Percentiles rank a stretch among this genome's conserved stretches.
These are phyloP conservation scores for Cynanchum wilfordii DNA, from an alignment of 257 asterid species.

Conservation along the genomic window DNA sequence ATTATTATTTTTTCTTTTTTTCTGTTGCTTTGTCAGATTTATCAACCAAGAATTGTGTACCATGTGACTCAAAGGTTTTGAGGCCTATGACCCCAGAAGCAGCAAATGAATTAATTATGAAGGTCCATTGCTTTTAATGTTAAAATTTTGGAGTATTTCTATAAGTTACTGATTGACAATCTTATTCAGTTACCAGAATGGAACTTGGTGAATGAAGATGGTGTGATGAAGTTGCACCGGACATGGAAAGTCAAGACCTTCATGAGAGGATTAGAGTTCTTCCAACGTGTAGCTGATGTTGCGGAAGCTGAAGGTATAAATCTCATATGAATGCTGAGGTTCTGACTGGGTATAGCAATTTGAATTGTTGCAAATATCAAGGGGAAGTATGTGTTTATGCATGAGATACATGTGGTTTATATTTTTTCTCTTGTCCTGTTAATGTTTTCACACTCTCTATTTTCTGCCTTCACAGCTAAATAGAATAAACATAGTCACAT, in stretches of 20 bases:
- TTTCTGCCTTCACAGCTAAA: background rate
- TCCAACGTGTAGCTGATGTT: slow-evolving; percentile 66
- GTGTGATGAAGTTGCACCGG: slow-evolving; percentile 58
- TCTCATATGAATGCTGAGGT: background rate
- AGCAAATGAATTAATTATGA: slow-evolving; percentile 26
- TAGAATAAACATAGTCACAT: background rate
- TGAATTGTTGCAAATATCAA: background rate
- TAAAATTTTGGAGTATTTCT: slow-evolving; percentile 1
- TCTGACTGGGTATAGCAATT: background rate
- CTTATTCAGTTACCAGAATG: slow-evolving; percentile 66
- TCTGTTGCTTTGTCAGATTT: slow-evolving; percentile 46
- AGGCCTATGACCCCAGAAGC: slow-evolving; percentile 40
- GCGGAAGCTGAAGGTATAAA: slow-evolving; percentile 86
- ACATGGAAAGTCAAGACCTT: slow-evolving; percentile 91
- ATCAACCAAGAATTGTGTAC: slow-evolving; percentile 68
- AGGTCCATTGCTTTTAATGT: slow-evolving; percentile 22
- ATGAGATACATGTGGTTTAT: background rate
- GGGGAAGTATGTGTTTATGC: background rate
- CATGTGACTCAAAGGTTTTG: slow-evolving; percentile 32
- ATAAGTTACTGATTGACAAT: background rate
- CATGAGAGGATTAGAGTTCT: slow-evolving; percentile 78
- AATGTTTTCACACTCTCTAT: background rate
- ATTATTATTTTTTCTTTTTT: too few relatives aligned
- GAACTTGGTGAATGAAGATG: slow-evolving; percentile 65
- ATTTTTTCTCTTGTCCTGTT: background rate